Base-by-base conservation (phyloP, 2,329 filamentous ascomycete genomes). In the Alternaria sp. region DNA sequence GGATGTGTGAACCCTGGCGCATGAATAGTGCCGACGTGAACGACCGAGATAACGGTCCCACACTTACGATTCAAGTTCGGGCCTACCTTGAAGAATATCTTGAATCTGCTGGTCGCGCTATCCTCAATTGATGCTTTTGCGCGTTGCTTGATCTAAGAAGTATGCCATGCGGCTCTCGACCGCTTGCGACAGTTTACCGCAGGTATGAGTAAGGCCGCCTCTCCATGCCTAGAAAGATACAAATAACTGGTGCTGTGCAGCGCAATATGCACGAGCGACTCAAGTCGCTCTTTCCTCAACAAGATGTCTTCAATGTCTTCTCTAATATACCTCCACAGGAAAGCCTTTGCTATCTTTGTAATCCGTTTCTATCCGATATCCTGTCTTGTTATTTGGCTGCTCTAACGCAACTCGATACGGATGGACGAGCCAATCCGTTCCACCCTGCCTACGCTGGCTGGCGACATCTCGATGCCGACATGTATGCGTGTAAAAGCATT, bases 1-100 rank as follows among this genome's bases (percentile, higher is more conserved):
- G 20, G 30, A 8, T 50, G 44, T 33, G 49, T 33, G 49, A 56
- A 50, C 26, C 25, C 53, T 15, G 25, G 11, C 46, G 28, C 21
- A 45, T 55, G 44, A 70, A 58, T 66, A 43, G 33, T 51, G 56
- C 67, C 67, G 65, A 69, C 55, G 47, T 49, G 55, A 63, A 64
- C 50, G 47, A 58, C 67, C 63, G 65, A 54, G 47, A 57, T 46
- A 41, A 30, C 28, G 46, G 58, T 57, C 50, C 53, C 58, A 50
- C 63, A 41, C 41, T 37, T 44, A 49, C 46, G 55, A 60, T 55
- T 43, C 28, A 33, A 49, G 61, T 53, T 58, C 58, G 58, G 58
- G 51, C 47, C 59, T 60, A 26, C 43, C 45, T 57, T 41, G n/a
- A 56, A 57, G 49, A 60, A 60, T 14, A 53, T 23, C n/a, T 56